These are phyloP conservation scores for Paramecium pentaurelia DNA, from an alignment of 73 alveolate genomes.

Conservation along the genomic window DNA sequence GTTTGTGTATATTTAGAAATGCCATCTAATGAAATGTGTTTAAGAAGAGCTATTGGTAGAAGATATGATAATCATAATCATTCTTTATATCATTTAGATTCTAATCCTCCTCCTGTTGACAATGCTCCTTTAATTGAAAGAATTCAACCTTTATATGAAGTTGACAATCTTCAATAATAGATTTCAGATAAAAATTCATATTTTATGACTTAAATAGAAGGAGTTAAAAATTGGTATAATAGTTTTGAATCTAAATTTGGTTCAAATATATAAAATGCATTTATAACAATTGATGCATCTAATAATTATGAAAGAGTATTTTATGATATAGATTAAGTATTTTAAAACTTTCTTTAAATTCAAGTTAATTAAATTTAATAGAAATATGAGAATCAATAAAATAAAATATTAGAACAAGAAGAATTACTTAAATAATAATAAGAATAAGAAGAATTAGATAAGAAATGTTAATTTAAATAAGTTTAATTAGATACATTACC, in stretches of 20 bases:
- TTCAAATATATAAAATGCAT: conserved; percentile 47
- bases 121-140: conserved; percentile 92
- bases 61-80: conserved; percentile 81
- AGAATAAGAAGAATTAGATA: conserved; percentile 74
- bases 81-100: conserved; percentile 87
- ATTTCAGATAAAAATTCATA: conserved; percentile 87
- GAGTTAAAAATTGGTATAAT: conserved; percentile 82
- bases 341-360: background rate
- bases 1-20: conserved; percentile 83
- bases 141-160: conserved; percentile 80
- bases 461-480: conserved; percentile 56
- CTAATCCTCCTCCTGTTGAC: conserved; percentile 90
- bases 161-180: conserved; percentile 77
- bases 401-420: conserved; percentile 65
- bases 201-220: conserved; percentile 79
- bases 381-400: background rate
- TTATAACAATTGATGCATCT: conserved; percentile 43
- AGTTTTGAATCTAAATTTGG: conserved; percentile 82
- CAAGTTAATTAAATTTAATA: background rate
- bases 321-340: conserved; percentile 49
- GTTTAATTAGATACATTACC: background rate
- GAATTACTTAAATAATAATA: background rate
- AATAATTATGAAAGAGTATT: conserved; percentile 60
- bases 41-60: conserved; percentile 95
- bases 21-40: conserved; percentile 78